Evolutionary conservation across 192 early-diverging fungal genomes (phyloP).

Genomic region (Entomortierella parvispora): DNA sequence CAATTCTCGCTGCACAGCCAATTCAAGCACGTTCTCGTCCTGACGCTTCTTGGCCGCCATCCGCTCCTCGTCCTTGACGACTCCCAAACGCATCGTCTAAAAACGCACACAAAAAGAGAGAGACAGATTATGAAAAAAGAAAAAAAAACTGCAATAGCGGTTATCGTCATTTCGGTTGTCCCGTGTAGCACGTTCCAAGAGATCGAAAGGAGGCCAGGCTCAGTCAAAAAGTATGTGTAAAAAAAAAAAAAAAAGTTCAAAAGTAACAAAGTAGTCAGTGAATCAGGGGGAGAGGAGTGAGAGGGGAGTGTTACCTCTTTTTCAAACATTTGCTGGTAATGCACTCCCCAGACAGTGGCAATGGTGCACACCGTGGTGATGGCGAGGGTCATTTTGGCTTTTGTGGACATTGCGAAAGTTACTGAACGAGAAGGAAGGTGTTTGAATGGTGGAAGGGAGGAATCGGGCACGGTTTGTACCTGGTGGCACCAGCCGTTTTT

Average conservation of each 20-base stretch:
- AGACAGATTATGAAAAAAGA: neutral
- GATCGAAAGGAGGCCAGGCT: too few species aligned
- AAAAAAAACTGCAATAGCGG: neutral
- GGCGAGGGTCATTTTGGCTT: constrained; percentile 50
- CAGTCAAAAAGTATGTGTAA: too few species aligned
- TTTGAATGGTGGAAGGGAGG: too few species aligned
- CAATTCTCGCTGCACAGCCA: constrained; percentile 51
- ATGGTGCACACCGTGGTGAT: constrained; percentile 39
- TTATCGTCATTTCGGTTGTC: too few species aligned
- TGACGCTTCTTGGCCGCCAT: constrained; percentile 51
- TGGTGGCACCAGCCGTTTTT: too few species aligned
- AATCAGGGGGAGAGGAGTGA: neutral
- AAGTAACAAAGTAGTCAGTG: neutral
- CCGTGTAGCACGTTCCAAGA: too few species aligned
- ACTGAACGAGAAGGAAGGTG: too few species aligned
- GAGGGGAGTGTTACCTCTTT: constrained; percentile 28
- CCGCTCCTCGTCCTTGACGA: constrained; percentile 46
- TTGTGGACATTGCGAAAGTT: constrained; percentile 35
- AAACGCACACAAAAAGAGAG: neutral
- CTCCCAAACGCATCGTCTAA: constrained; percentile 49
- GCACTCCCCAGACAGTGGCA: constrained; percentile 45
- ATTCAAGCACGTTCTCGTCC: constrained; percentile 50
- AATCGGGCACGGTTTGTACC: too few species aligned
- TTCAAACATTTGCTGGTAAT: constrained; percentile 53
- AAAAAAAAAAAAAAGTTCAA: neutral